Evolutionary conservation across 768 basidiomycete species (phyloP), one percentile per base, ranked within the genome.

Genomic region (Austroboletus eburneus): DNA sequence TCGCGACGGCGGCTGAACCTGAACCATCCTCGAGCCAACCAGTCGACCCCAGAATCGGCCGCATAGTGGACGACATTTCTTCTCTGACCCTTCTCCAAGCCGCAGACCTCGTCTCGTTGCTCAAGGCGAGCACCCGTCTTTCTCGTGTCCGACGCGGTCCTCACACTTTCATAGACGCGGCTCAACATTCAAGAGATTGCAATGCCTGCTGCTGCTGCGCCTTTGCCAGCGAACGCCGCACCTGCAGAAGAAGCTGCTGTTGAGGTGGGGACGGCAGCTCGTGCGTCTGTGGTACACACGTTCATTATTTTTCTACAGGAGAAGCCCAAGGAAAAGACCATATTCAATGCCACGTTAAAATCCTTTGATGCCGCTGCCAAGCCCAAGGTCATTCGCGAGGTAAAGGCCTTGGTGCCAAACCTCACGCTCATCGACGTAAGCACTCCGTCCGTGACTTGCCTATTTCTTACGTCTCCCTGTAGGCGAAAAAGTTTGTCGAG

Each of bases 401-500:
- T 99, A 58, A 99, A 99, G 77, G 89, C 89, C 6, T 64, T 98
- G 52, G 85, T 95, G 50, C 92, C 96, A 21, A 93, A 89, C 69
- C 84, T 99, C 66, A 98, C 92, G 43, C 79, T 99, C 61, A 94
- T 98, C 54, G 96, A 98, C 66, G 95, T 96, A 60, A 61, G 91
- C 77, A 16, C 40, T 7, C 46, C 33, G 7, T 35, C 9, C n/a
- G 5, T 40, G 24, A 30, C 46, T 29, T 38, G 33, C 42, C 29
- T 22, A 43, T 48, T 12, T 8, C 21, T 32, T 47, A 17, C 39
- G 37, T 33, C 36, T 40, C 29, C 20, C 16, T 25, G 22, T 61
- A 99, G 96, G 96, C 96, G 21, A 99, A 99, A 80, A 99, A 96
- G 71, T 95, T 98, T 59, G 96, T 98, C 37, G 96, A 99, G 70